Percentiles rank a stretch among this genome's conserved stretches.
phyloP scores from a whole-genome alignment of 2,329 filamentous ascomycete genomes.

The Fusarium sp. region DNA sequence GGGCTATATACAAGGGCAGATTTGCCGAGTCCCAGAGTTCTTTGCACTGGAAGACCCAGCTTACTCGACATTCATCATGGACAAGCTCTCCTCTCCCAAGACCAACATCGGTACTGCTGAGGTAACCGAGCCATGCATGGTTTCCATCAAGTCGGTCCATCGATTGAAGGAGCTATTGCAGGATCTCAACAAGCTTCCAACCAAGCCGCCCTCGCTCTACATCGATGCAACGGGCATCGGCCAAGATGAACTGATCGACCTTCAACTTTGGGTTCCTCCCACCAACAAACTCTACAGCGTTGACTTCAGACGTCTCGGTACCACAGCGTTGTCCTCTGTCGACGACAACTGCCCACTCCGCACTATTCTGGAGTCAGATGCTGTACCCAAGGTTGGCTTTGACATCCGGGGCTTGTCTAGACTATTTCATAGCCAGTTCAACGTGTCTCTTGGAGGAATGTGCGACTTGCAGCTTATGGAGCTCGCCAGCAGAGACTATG shows the following conservation, averaged over 20 bases:
- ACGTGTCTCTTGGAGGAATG: background rate
- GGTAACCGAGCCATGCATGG: background rate
- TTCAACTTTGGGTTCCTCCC: background rate
- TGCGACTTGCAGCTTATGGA: slow-evolving; percentile 2
- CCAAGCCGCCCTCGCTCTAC: background rate
- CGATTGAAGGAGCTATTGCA: background rate
- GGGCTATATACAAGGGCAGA: no score
- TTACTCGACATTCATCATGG: background rate
- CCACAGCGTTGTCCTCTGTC: background rate
- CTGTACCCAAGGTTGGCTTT: background rate
- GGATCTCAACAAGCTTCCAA: background rate
- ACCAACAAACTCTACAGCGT: background rate
- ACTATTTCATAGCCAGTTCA: background rate
- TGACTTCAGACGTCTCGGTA: background rate
- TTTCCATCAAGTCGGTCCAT: background rate
- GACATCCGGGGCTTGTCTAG: background rate
- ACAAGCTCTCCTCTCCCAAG: background rate
- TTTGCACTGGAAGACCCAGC: no score
- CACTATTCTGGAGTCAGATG: background rate
- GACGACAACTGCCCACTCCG: background rate
- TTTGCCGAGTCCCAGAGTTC: no score
- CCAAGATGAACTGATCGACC: background rate
- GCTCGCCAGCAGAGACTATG: background rate
- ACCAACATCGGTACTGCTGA: no score
- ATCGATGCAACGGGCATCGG: background rate